A percentile compares a stretch with the other conserved stretches of the same genome.
phyloP scores from a whole-genome alignment of 78 protist species.

The Emiliania huxleyi region DNA sequence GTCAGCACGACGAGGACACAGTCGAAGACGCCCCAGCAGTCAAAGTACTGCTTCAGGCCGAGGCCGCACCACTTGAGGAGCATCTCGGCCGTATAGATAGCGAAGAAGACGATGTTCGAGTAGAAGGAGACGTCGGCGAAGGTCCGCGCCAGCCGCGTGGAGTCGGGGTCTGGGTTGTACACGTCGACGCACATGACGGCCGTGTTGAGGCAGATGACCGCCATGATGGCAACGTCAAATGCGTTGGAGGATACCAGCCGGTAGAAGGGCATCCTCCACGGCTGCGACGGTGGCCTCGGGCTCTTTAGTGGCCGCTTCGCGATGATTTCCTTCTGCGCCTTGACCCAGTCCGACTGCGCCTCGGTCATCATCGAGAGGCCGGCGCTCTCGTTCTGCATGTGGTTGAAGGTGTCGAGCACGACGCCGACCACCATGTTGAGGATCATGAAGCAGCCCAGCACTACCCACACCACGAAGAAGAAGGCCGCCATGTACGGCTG shows the following conservation, averaged over 20 bases:
- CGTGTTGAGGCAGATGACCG: background rate
- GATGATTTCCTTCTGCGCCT: background rate
- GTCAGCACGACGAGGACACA: constrained; percentile 1
- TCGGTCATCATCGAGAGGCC: background rate
- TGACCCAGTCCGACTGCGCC: background rate
- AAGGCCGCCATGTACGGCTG: background rate
- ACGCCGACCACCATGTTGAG: background rate
- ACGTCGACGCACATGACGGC: background rate
- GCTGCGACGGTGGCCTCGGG: background rate
- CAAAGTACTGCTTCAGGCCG: constrained; percentile 12
- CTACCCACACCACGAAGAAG: background rate
- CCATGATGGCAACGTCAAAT: background rate
- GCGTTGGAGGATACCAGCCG: background rate
- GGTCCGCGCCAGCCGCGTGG: background rate
- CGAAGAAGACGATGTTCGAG: background rate
- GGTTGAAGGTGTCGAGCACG: background rate
- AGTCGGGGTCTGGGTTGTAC: background rate
- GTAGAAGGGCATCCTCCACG: background rate
- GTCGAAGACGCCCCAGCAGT: constrained; percentile 35
- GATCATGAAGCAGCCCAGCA: background rate
- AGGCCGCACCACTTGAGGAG: background rate
- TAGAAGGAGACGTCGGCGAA: background rate
- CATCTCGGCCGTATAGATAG: background rate
- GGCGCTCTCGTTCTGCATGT: background rate
- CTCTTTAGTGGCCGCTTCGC: background rate